A percentile compares a stretch with the other conserved stretches of the same genome.
Evolutionary conservation across 306 rosid genomes (phyloP).

Genomic region (Dicorynia guianensis): DNA sequence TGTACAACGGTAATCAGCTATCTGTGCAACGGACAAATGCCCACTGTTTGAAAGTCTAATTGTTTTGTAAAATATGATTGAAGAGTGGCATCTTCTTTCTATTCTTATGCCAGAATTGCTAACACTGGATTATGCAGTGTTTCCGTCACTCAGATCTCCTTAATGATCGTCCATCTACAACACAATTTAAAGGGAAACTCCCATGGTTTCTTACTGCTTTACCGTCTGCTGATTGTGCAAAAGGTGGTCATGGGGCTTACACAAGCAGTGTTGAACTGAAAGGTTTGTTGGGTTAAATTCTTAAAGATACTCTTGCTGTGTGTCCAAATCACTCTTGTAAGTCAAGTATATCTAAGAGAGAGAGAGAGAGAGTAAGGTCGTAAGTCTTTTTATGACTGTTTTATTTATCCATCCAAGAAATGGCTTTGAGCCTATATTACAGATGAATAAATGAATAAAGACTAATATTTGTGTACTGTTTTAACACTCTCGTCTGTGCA

Average conservation of each 20-base stretch:
- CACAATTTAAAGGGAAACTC: conserved; percentile 84
- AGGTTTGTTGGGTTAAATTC: conserved; percentile 58
- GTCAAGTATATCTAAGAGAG: neutral
- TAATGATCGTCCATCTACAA: conserved; percentile 79
- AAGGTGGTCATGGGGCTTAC: conserved; percentile 99
- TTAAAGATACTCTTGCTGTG: conserved; percentile 10
- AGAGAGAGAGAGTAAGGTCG: too few species aligned
- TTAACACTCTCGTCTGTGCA: too few species aligned
- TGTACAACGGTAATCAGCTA: conserved; percentile 84
- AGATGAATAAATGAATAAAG: too few species aligned
- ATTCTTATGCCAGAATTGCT: conserved; percentile 39
- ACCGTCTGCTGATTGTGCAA: conserved; percentile 98
- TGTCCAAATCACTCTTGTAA: conserved; percentile 25
- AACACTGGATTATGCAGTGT: conserved; percentile 65
- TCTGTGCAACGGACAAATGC: conserved; percentile 26
- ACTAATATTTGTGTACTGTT: too few species aligned
- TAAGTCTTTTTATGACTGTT: too few species aligned
- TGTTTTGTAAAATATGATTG: conserved; percentile 7
- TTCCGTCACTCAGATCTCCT: conserved; percentile 82
- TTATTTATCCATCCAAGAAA: too few species aligned
- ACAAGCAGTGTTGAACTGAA: conserved; percentile 89
- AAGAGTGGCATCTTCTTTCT: conserved; percentile 23
- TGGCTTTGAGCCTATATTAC: too few species aligned
- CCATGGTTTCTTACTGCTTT: conserved; percentile 96
- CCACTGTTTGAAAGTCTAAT: conserved; percentile 20